Conservation (phyloP, 768 basidiomycete genomes). For the Agaricus blazei region DNA sequence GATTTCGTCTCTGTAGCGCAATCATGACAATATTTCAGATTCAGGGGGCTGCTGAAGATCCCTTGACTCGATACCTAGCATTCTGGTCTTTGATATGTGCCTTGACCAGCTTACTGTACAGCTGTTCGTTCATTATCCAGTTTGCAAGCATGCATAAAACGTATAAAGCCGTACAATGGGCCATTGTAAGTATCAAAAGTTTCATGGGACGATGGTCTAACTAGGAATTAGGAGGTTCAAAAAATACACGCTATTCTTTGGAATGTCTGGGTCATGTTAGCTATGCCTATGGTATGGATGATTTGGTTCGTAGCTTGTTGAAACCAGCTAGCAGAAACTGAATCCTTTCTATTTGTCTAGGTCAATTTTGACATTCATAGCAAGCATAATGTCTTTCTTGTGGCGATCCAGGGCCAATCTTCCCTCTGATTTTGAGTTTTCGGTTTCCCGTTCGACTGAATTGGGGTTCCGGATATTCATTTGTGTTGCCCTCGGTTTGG, state of each 20-base stretch:
- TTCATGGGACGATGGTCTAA: no score
- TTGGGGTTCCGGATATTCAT: slow-evolving; percentile 44
- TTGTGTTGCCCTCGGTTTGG: slow-evolving; percentile 43
- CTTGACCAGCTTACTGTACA: not conserved
- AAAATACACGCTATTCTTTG: slow-evolving; percentile 27
- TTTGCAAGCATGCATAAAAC: no score
- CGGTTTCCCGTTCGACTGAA: slow-evolving; percentile 41
- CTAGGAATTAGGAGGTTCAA: slow-evolving; percentile 41
- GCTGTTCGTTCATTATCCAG: no score
- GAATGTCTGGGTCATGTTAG: slow-evolving; percentile 64
- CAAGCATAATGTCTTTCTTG: slow-evolving; percentile 53
- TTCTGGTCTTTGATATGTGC: slow-evolving; percentile 41
- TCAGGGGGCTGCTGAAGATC: slow-evolving; percentile 36
- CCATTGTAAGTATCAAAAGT: no score
- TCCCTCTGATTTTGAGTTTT: slow-evolving; percentile 43
- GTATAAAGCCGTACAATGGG: no score
- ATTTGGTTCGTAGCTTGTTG: slow-evolving; percentile 35
- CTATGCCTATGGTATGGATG: slow-evolving; percentile 58
- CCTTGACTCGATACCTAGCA: slow-evolving; percentile 47
- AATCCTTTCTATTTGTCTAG: slow-evolving; percentile 16
- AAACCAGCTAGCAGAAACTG: not conserved
- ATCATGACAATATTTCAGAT: slow-evolving; percentile 28
- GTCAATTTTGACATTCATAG: slow-evolving; percentile 55
- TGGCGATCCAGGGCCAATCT: slow-evolving; percentile 54
- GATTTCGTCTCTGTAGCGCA: slow-evolving; percentile 14